Conservation (phyloP, 768 basidiomycete genomes). For the Daedalea quercina region DNA sequence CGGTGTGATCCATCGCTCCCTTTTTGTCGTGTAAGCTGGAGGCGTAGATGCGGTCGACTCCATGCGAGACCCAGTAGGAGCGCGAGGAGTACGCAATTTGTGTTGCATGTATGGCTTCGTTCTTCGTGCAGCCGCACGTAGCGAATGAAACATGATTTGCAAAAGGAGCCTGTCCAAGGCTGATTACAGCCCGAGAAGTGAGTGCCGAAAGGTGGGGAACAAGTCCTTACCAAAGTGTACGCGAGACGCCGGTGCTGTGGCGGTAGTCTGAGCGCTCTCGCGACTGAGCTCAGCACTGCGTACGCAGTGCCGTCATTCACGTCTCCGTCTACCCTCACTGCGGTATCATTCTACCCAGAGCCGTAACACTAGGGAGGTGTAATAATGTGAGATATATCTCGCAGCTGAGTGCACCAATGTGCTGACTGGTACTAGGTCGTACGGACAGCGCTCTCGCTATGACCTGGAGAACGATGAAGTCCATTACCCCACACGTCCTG, state of each 20-base stretch:
- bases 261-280: too few species aligned
- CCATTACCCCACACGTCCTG: conserved; percentile 94
- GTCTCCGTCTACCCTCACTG: background rate
- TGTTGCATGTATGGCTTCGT: too few species aligned
- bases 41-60: conserved; percentile 1
- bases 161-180: too few species aligned
- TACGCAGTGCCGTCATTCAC: background rate
- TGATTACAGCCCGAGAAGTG: too few species aligned
- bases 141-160: too few species aligned
- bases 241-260: too few species aligned
- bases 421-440: background rate
- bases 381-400: background rate
- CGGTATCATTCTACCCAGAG: background rate
- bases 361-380: background rate
- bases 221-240: too few species aligned
- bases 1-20: conserved; percentile 58
- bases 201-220: too few species aligned
- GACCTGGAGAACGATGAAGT: conserved; percentile 75
- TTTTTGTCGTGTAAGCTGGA: conserved; percentile 45
- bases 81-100: too few species aligned
- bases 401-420: background rate
- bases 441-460: conserved; percentile 28
- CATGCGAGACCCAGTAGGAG: background rate
- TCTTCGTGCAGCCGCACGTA: too few species aligned
- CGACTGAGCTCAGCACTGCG: too few species aligned